Evolutionary conservation across 139 green algal species (phyloP), one percentile per base, ranked within the genome.

Genomic region (Desmodesmus armatus): DNA sequence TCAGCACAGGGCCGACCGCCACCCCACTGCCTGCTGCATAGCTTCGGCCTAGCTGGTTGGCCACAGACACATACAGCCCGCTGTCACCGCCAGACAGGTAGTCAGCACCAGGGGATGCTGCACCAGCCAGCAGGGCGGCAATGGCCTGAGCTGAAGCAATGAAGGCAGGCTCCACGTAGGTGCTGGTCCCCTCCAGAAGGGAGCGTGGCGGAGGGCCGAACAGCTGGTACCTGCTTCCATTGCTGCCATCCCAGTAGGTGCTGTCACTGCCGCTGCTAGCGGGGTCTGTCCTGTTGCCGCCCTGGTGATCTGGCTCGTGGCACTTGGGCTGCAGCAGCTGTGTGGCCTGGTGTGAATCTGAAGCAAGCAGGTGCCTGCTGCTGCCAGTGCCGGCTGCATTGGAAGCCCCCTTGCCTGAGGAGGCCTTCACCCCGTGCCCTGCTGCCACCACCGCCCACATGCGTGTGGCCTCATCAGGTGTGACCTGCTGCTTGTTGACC

Each of bases 1-100:
- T 43, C 43, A 63, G 72, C 40, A 43, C 43, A 27, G 72, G 72
- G 27, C 72, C 72, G 43, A n/a, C n/a, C n/a, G 13, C 43, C 15
- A 63, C 72, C 25, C 62, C 43, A 29, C 6, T 21, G 9, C 5
- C 31, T 27, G 23, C 27, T n/a, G 15, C 72, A 60, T 79, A 79
- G 43, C 19, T 79, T n/a, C 72, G n/a, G 15, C 72, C 72, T 27
- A 79, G 9, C 7, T 5, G 53, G 72, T 79, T 79, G 7, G 72
- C 72, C 9, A 40, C 31, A 29, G 72, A 65, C 23, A 66, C 25
- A 43, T 63, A 79, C 11, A 79, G 43, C 13, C 72, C 72, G 13
- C 40, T 79, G 27, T 79, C 72, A 44, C 72, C 72, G 63, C 43
- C 72, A 33, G 72, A 65, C 43, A 43, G 27, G 43, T 65, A 79